Base-by-base conservation (phyloP, 1,284 basidiomycete species). In the Cutaneotrichosporon sp. region DNA sequence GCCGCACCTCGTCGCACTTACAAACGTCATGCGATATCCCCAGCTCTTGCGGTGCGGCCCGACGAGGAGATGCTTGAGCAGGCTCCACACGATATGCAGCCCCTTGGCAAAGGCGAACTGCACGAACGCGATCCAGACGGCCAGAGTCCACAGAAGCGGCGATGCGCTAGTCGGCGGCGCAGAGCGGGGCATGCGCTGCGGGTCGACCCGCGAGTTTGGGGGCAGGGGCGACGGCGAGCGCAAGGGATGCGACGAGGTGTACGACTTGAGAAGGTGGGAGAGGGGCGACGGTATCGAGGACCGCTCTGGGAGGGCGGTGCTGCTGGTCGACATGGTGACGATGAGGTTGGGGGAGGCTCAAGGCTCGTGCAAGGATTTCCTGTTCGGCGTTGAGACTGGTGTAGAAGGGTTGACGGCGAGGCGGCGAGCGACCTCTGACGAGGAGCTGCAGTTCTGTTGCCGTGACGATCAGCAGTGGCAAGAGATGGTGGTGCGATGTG, bases 21-120 rank as follows among this genome's bases (percentile, higher is more conserved):
- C 62, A 50, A 70, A 65, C 19, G 72, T 74, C 72, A 74, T 71
- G 57, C 75, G 51, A 62, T 76, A 73, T 6, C 76, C 75, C 75
- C 76, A 76, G 38, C 66, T 69, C 47, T 69, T 65, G 42, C 74
- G 59, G 34, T 70, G 62, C 1, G 72, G 71, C 4, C 75, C 74
- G 32, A 67, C 59, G 4, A 73, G 24, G 42, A 67, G 57, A 55
- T 72, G 72, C 33, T 55, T 61, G 29, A 72, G 22, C 33, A 75
- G 45, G 33, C 66, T 65, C 62, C 64, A 66, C 12, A 68, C 38
- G 43, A 75, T 65, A 41, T 71, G 65, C 17, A 71, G 48, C n/a
- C 69, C 72, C 50, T 75, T 75, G 14, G 61, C 59, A 3, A 63
- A 31, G 3, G 64, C 49, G 46, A 75, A 72, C 47, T 65, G 61